Conservation (phyloP, 257 asterid genomes). For the Fraxinus pennsylvanica region DNA sequence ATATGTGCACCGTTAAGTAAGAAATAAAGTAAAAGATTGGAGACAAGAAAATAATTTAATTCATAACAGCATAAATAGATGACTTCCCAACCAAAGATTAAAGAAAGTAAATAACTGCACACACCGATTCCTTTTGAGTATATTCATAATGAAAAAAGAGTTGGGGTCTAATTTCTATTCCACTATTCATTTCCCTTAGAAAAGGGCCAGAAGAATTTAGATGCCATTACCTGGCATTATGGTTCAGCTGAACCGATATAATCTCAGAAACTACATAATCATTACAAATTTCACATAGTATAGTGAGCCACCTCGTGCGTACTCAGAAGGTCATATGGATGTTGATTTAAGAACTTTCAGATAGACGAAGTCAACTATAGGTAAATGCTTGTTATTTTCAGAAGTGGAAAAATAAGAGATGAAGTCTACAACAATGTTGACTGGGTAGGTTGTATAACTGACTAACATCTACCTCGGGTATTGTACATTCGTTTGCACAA, state of each 20-base stretch:
- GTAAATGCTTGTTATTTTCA: neutral
- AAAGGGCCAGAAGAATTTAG: neutral
- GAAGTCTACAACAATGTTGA: neutral
- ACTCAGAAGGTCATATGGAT: neutral
- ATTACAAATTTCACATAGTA: neutral
- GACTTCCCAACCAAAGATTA: neutral
- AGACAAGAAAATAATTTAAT: neutral
- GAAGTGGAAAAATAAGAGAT: neutral
- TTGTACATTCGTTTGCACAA: neutral
- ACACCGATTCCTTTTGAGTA: neutral
- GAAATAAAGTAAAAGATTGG: slow-evolving; percentile 7
- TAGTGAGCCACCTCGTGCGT: neutral
- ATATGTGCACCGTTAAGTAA: slow-evolving; percentile 7
- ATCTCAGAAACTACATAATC: neutral
- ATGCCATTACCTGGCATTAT: neutral
- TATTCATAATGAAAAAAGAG: neutral
- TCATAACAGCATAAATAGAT: neutral
- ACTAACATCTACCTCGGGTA: neutral
- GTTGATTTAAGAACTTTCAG: neutral
- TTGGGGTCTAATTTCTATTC: neutral
- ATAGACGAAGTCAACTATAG: neutral
- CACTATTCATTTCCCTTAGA: no score
- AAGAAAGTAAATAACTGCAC: neutral
- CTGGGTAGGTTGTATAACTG: neutral
- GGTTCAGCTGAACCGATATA: neutral